phyloP scores from a whole-genome alignment of 2,329 filamentous ascomycete genomes.

The Pestalotiopsis sp. region DNA sequence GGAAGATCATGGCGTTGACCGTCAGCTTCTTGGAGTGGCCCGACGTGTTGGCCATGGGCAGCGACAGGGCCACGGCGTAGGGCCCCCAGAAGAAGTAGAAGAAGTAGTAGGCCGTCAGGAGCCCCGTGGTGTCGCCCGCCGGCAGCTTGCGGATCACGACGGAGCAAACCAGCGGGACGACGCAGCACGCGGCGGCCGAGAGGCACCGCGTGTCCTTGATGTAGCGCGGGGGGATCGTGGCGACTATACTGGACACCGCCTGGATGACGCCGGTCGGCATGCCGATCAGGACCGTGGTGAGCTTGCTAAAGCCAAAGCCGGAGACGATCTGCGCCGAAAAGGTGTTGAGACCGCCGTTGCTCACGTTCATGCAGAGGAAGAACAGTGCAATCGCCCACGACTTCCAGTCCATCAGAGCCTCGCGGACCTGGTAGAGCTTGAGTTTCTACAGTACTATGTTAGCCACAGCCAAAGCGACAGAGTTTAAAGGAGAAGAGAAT shows the following conservation, averaged over 20 bases:
- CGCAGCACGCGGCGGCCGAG: neutral
- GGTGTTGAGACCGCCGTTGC: neutral
- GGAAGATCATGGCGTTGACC: slow-evolving; percentile 34
- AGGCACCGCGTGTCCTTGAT: neutral
- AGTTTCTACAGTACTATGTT: neutral
- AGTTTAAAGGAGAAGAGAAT: too few species aligned
- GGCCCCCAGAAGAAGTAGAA: slow-evolving; percentile 3
- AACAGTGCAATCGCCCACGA: neutral
- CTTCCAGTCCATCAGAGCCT: slow-evolving; percentile 1
- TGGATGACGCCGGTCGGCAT: neutral
- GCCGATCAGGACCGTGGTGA: neutral
- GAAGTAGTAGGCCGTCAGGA: neutral
- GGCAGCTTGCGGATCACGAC: neutral
- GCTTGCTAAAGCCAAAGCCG: slow-evolving; percentile 1
- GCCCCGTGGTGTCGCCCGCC: neutral
- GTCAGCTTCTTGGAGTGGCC: slow-evolving; percentile 40
- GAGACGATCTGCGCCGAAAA: slow-evolving; percentile 1
- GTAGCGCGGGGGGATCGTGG: neutral
- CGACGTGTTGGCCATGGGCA: slow-evolving; percentile 36
- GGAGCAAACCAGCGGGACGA: neutral
- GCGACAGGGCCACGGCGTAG: neutral
- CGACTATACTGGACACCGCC: neutral
- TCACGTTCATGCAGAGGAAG: neutral
- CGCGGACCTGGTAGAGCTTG: neutral
- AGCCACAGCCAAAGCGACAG: neutral